A percentile compares a stretch with the other conserved stretches of the same genome.
These are phyloP conservation scores for Dictyostelium purpureum DNA, from an alignment of 78 protist species.

Conservation along the genomic window DNA sequence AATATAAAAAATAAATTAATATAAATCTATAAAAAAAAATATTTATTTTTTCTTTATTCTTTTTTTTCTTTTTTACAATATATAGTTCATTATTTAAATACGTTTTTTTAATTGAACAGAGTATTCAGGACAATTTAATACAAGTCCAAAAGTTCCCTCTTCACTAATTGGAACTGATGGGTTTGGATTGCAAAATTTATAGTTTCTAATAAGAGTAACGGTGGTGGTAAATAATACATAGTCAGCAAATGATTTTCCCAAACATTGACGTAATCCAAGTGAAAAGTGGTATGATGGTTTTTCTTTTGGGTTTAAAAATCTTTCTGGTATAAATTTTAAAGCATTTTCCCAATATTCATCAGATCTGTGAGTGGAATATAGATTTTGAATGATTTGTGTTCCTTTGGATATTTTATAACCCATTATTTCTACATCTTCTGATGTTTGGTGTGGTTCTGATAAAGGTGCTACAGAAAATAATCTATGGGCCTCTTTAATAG, in stretches of 20 bases:
- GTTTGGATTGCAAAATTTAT: not conserved
- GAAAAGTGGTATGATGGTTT: not conserved
- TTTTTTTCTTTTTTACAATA: too few relatives aligned
- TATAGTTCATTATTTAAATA: too few relatives aligned
- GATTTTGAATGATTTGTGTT: constrained; percentile 5
- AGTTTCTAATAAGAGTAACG: not conserved
- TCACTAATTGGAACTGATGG: not conserved
- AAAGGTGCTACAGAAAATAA: constrained; percentile 11
- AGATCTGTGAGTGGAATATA: not conserved
- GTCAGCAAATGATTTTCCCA: not conserved
- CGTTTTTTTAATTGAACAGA: too few relatives aligned
- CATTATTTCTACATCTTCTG: not conserved
- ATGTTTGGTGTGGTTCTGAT: not conserved
- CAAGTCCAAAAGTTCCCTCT: not conserved
- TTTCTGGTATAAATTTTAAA: constrained; percentile 13
- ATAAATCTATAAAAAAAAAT: too few relatives aligned
- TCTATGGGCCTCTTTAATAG: constrained; percentile 11
- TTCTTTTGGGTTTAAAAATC: constrained; percentile 2
- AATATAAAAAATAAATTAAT: too few relatives aligned
- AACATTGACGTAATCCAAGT: not conserved
- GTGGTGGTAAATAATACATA: not conserved
- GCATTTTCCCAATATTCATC: not conserved
- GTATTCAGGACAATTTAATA: not conserved
- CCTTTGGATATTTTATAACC: constrained; percentile 23
- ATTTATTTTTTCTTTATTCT: too few relatives aligned